A percentile compares a stretch with the other conserved stretches of the same genome.
Conservation (phyloP, 768 basidiomycete species). For the Gloeostereum incarnatum region DNA sequence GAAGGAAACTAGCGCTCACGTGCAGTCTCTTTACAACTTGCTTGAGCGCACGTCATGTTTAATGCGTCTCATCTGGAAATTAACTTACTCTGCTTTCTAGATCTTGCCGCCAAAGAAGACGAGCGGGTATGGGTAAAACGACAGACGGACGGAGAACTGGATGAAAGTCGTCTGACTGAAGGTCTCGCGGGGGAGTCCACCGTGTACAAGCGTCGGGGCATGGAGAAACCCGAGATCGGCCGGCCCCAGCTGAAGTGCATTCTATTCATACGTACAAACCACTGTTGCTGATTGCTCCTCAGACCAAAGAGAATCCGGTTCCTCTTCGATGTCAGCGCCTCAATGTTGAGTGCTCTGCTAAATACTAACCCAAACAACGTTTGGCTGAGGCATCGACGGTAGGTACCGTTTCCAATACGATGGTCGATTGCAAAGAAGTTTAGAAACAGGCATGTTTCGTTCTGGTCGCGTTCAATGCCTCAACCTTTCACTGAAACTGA, state of each 20-base stretch:
- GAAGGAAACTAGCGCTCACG: constrained; percentile 47
- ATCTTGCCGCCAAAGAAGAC: constrained; percentile 59
- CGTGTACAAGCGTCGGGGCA: constrained; percentile 61
- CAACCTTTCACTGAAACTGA: constrained; percentile 1
- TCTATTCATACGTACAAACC: neutral
- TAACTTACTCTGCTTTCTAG: constrained; percentile 20
- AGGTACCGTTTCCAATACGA: constrained; percentile 73
- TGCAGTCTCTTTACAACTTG: constrained; percentile 48
- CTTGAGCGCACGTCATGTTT: constrained; percentile 46
- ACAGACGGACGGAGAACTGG: constrained; percentile 63
- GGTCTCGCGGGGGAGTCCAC: constrained; percentile 61
- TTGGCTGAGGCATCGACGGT: no score
- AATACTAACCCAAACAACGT: no score
- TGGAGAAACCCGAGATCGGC: constrained; percentile 62
- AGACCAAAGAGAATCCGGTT: constrained; percentile 64
- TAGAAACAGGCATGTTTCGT: constrained; percentile 49
- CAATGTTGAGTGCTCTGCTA: constrained; percentile 27
- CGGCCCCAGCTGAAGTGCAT: constrained; percentile 58
- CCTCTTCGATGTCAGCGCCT: constrained; percentile 61
- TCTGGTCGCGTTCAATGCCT: neutral
- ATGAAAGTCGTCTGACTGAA: constrained; percentile 57
- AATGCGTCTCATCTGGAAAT: constrained; percentile 2
- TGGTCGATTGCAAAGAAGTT: constrained; percentile 50
- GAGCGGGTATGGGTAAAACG: constrained; percentile 66
- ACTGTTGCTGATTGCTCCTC: constrained; percentile 2